These are phyloP conservation scores for Penicillium coprophilum DNA, from an alignment of 495 filamentous ascomycete genomes.

Conservation along the genomic window DNA sequence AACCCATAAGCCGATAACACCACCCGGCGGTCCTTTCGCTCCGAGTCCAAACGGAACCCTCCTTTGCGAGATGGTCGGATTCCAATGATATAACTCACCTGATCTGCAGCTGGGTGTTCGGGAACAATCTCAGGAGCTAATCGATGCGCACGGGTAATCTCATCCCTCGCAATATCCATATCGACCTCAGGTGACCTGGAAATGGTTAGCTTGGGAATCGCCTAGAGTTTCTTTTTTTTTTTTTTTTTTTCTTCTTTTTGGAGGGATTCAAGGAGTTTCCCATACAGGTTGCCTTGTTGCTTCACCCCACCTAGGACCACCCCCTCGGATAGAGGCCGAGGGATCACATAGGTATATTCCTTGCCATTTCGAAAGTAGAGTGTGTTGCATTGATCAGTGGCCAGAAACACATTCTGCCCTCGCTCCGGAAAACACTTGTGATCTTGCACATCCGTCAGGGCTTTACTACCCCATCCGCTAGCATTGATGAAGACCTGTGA, in stretches of 20 bases:
- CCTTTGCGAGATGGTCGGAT: conserved; percentile 42
- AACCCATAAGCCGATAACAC: conserved; percentile 46
- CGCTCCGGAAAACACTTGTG: conserved; percentile 42
- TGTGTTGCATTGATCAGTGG: conserved; percentile 32
- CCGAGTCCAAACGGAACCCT: conserved; percentile 42
- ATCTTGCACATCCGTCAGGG: conserved; percentile 40
- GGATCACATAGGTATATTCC: conserved; percentile 54
- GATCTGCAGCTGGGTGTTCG: conserved; percentile 29
- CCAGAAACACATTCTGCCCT: conserved; percentile 45
- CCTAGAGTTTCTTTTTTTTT: too few species aligned
- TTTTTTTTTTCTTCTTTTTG: too few species aligned
- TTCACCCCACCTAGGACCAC: conserved; percentile 51
- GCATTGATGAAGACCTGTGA: conserved; percentile 47
- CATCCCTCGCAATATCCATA: conserved; percentile 40
- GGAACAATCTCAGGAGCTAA: conserved; percentile 45
- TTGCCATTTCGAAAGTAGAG: conserved; percentile 46
- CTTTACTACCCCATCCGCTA: conserved; percentile 41
- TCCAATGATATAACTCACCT: conserved; percentile 40
- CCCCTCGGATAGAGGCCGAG: conserved; percentile 42
- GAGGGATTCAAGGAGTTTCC: not conserved
- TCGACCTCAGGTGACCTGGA: conserved; percentile 39
- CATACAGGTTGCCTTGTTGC: conserved; percentile 40
- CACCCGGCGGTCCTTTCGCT: conserved; percentile 26
- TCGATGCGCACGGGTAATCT: conserved; percentile 42
- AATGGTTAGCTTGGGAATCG: not conserved